These are phyloP conservation scores for Tetracladium setigerum DNA, from an alignment of 495 filamentous ascomycete species.

Conservation along the genomic window DNA sequence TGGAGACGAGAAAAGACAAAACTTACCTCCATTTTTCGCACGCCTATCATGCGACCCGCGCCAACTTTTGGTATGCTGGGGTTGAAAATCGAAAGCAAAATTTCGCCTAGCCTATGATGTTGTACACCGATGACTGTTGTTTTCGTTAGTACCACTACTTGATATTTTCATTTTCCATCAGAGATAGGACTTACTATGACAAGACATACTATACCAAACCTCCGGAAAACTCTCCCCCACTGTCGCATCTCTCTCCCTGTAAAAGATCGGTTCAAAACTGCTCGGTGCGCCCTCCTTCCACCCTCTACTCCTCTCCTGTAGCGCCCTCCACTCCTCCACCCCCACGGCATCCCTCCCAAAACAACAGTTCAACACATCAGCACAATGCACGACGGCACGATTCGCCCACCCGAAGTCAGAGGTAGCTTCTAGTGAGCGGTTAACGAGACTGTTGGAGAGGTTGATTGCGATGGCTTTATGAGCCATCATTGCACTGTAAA, in stretches of 20 bases:
- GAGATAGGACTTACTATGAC: slow-evolving; percentile 31
- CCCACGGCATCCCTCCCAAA: slow-evolving; percentile 27
- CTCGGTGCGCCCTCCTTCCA: slow-evolving; percentile 29
- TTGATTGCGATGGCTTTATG: slow-evolving; percentile 34
- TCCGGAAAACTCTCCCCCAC: slow-evolving; percentile 31
- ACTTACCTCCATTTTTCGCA: slow-evolving; percentile 26
- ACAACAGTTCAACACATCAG: slow-evolving; percentile 45
- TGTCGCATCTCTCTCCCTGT: slow-evolving; percentile 14
- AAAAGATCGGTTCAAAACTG: slow-evolving; percentile 33
- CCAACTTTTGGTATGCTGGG: slow-evolving; percentile 31
- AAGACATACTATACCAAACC: slow-evolving; percentile 38
- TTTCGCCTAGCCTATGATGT: slow-evolving; percentile 47
- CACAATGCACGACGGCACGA: slow-evolving; percentile 42
- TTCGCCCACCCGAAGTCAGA: slow-evolving; percentile 46
- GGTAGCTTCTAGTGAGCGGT: slow-evolving; percentile 31
- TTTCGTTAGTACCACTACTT: neutral
- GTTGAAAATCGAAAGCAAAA: slow-evolving; percentile 36
- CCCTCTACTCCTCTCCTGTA: slow-evolving; percentile 23
- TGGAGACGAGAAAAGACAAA: neutral
- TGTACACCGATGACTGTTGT: slow-evolving; percentile 40
- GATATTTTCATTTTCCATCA: neutral
- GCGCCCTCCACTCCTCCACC: slow-evolving; percentile 25
- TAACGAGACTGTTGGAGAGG: slow-evolving; percentile 32
- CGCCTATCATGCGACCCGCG: slow-evolving; percentile 21
- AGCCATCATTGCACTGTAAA: slow-evolving; percentile 47